Base-by-base conservation (phyloP, 352 stramenopile species). In the Phytophthora megakarya region DNA sequence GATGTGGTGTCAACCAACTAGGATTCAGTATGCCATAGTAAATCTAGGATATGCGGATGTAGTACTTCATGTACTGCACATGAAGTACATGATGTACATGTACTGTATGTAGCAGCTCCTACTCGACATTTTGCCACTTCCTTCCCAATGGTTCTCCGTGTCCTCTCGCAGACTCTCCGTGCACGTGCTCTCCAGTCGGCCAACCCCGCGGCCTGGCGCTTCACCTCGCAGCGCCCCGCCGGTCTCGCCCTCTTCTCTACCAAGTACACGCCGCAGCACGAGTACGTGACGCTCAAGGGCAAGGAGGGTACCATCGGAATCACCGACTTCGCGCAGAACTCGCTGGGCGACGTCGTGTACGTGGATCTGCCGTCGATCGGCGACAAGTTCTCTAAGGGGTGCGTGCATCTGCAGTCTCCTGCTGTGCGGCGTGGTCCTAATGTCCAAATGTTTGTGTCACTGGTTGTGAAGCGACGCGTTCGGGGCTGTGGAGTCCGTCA, bases 401-500 rank as follows among this genome's bases (percentile, higher is more conserved):
- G 62, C 67, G 86, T 79, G 12, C 32, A 16, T 9, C 30, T 35
- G 18, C 18, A 61, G 37, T 39, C 1, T 53, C 1, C 54, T 15
- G 19, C 4, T 19, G 39, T 28, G 10, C 54, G 11, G 1, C 18
- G 12, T 21, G 44, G 38, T 70, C 13, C 51, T 71, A 18, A 69
- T 15, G 38, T 47, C n/a, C n/a, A n/a, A n/a, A n/a, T 67, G 8
- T 40, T 7, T 57, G 52, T 78, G 48, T 64, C n/a, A 46, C 44
- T 62, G 23, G 38, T 44, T 49, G 21, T 56, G 18, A 48, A 97
- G 89, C 39, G 89, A 99, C 28, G 72, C 79, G 28, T 99, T 99
- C 73, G 97, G 95, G 60, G 95, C 92, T 39, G 97, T 99, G 4
- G 97, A 99, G 81, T 99, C 97, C 23, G 97, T 99, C 47, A 99